Conservation (phyloP, 768 basidiomycete genomes). For the Boletus sp. region DNA sequence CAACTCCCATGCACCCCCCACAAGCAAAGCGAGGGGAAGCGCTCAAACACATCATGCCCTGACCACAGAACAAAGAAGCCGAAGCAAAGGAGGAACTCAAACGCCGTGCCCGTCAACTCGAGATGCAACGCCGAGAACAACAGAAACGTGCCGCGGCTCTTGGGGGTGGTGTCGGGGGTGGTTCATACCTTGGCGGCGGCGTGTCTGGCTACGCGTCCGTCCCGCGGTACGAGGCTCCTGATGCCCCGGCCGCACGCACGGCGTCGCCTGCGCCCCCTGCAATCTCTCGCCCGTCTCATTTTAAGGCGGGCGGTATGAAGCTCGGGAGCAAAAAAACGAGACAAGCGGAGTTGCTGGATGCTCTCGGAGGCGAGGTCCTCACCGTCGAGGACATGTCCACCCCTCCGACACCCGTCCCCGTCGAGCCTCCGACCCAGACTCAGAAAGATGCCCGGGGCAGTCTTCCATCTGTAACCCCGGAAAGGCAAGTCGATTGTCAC, state of each 20-base stretch:
- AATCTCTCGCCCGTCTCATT: constrained; percentile 64
- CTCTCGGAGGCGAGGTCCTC: constrained; percentile 74
- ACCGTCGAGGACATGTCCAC: constrained; percentile 49
- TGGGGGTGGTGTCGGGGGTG: constrained; percentile 41
- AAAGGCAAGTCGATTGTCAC: constrained; percentile 51
- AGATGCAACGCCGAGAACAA: constrained; percentile 95
- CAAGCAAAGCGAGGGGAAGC: no score
- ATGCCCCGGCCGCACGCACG: constrained; percentile 42
- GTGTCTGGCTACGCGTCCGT: constrained; percentile 68
- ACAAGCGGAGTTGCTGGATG: constrained; percentile 84
- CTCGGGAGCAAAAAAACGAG: constrained; percentile 89
- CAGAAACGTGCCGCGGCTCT: constrained; percentile 66
- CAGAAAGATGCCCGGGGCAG: constrained; percentile 56
- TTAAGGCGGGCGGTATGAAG: constrained; percentile 97
- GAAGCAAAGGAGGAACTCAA: constrained; percentile 99
- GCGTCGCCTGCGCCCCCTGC: constrained; percentile 44
- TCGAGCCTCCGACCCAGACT: constrained; percentile 41
- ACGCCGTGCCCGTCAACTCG: constrained; percentile 93
- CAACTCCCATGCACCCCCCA: neutral
- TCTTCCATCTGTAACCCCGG: constrained; percentile 68
- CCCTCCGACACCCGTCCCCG: constrained; percentile 47
- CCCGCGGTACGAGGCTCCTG: constrained; percentile 67
- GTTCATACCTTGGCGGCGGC: constrained; percentile 65
- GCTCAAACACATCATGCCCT: neutral
- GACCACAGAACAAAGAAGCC: constrained; percentile 87